A percentile compares a stretch with the other conserved stretches of the same genome.
phyloP scores from a whole-genome alignment of 2,329 filamentous ascomycete species.

The Fusarium redolens region DNA sequence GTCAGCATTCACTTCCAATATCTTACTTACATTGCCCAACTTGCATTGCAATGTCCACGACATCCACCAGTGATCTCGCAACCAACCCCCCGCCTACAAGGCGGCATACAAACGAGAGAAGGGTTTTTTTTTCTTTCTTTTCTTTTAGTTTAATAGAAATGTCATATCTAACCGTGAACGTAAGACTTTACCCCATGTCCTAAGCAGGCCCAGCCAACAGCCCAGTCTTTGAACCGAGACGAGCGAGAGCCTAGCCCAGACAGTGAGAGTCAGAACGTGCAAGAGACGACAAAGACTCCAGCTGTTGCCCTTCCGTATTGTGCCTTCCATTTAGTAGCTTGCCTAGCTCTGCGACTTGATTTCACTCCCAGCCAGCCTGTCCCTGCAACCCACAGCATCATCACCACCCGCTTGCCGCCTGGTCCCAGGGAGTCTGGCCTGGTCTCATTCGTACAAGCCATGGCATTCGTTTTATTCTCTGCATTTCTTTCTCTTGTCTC shows the following conservation, averaged over 20 bases:
- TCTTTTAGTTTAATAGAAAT: not conserved
- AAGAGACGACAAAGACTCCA: slow-evolving; percentile 38
- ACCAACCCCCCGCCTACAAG: not conserved
- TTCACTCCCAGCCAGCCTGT: slow-evolving; percentile 41
- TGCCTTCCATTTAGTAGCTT: slow-evolving; percentile 24
- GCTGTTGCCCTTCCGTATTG: slow-evolving; percentile 15
- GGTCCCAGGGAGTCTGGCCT: slow-evolving; percentile 29
- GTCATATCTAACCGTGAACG: not conserved
- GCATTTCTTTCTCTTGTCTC: slow-evolving; percentile 23
- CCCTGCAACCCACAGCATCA: slow-evolving; percentile 45
- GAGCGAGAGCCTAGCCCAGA: not conserved
- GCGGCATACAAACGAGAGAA: not conserved
- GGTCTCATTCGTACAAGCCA: slow-evolving; percentile 43
- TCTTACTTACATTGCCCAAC: slow-evolving; percentile 16
- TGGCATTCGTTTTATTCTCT: slow-evolving; percentile 43
- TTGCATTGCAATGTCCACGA: slow-evolving; percentile 15
- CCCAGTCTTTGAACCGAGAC: slow-evolving; percentile 12
- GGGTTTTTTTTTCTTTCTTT: not conserved
- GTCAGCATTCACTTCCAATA: slow-evolving; percentile 5
- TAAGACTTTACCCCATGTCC: slow-evolving; percentile 22
- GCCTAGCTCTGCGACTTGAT: slow-evolving; percentile 29
- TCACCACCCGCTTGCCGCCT: slow-evolving; percentile 32
- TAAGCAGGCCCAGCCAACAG: slow-evolving; percentile 23
- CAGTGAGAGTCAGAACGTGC: slow-evolving; percentile 15
- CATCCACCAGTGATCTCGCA: slow-evolving; percentile 4